Conservation (phyloP, 192 early-diverging fungal species). For the Thamnidium elegans region DNA sequence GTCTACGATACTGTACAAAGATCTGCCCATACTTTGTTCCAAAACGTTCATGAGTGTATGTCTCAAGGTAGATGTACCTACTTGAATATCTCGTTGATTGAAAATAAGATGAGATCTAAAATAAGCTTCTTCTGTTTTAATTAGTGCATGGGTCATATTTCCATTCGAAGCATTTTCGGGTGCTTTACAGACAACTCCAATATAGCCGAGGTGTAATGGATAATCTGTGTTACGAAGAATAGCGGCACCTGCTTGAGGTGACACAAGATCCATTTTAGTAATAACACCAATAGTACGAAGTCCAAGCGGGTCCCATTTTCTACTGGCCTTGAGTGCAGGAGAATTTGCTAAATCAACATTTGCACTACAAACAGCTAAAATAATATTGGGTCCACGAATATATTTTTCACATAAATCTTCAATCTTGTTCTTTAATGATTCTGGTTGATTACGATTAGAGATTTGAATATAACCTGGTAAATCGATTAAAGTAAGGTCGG, state of each 20-base stretch:
- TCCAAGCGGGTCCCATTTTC: slow-evolving; percentile 76
- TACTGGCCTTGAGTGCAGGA: slow-evolving; percentile 73
- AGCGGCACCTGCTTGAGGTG: slow-evolving; percentile 70
- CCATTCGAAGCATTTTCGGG: slow-evolving; percentile 28
- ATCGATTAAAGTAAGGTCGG: slow-evolving; percentile 81
- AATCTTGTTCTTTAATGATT: slow-evolving; percentile 73
- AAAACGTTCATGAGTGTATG: slow-evolving; percentile 84
- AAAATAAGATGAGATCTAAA: slow-evolving; percentile 55
- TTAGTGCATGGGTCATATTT: slow-evolving; percentile 52
- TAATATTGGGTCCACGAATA: slow-evolving; percentile 77
- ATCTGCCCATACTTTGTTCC: slow-evolving; percentile 88
- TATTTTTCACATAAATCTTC: slow-evolving; percentile 82
- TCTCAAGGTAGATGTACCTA: slow-evolving; percentile 87
- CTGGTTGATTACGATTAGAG: slow-evolving; percentile 78
- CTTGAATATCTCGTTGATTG: slow-evolving; percentile 63
- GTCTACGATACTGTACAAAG: slow-evolving; percentile 79
- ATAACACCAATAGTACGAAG: slow-evolving; percentile 80
- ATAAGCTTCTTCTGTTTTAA: slow-evolving; percentile 54
- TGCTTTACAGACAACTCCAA: slow-evolving; percentile 92
- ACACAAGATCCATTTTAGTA: slow-evolving; percentile 86
- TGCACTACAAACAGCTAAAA: slow-evolving; percentile 80
- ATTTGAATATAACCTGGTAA: slow-evolving; percentile 87
- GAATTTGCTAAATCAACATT: slow-evolving; percentile 89
- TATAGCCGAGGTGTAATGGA: slow-evolving; percentile 91
- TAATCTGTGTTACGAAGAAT: slow-evolving; percentile 92